These are phyloP conservation scores for Dioscorea alata DNA, from an alignment of 106 monocot genomes.

Conservation along the genomic window DNA sequence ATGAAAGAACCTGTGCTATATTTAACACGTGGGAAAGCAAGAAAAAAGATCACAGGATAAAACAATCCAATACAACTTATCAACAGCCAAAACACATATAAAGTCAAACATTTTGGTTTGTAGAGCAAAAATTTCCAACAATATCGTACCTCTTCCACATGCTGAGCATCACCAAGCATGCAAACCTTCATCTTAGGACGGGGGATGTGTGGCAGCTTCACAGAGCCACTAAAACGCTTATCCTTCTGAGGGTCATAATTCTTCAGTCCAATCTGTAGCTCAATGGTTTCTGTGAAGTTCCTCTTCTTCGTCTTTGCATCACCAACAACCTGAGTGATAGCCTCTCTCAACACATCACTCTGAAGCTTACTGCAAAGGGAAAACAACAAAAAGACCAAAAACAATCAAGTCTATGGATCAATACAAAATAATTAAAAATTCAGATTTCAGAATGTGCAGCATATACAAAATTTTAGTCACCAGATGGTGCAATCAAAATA, in stretches of 20 bases:
- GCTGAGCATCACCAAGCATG: constrained; percentile 73
- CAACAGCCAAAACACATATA: no score
- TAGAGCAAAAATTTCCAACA: not conserved
- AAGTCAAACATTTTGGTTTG: no score
- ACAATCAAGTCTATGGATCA: not conserved
- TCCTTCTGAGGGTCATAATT: constrained; percentile 67
- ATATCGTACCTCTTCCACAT: constrained; percentile 46
- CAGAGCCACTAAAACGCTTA: constrained; percentile 70
- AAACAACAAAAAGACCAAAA: not conserved
- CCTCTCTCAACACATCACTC: constrained; percentile 44
- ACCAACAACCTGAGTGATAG: constrained; percentile 23
- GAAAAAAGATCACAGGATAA: no score
- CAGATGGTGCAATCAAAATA: no score
- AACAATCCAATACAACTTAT: no score
- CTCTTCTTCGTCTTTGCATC: constrained; percentile 31
- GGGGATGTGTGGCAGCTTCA: constrained; percentile 61
- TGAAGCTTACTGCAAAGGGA: constrained; percentile 43
- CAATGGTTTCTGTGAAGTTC: constrained; percentile 42
- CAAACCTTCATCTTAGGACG: constrained; percentile 66
- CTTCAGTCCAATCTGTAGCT: constrained; percentile 59
- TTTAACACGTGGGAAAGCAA: no score
- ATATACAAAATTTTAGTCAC: no score
- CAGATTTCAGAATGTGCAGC: no score
- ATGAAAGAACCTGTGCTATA: no score
- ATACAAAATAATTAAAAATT: no score